Percentiles rank a stretch among this genome's conserved stretches.
phyloP scores from a whole-genome alignment of 73 alveolate genomes.

The Effrenium voratum region DNA sequence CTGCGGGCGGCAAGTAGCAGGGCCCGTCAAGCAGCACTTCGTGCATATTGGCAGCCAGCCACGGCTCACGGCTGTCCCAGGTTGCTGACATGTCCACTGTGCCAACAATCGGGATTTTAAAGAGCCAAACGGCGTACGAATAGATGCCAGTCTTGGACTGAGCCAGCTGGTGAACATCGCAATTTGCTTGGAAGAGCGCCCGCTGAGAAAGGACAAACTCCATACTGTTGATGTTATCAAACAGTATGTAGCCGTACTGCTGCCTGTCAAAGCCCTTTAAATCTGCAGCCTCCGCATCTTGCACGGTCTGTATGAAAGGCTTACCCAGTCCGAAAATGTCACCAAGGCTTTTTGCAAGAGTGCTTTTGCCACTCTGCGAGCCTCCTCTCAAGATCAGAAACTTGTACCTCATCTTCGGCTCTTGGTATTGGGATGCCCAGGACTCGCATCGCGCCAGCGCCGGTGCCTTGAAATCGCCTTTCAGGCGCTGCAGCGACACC shows the following conservation, averaged over 20 bases:
- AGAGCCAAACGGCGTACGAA: slow-evolving; percentile 17
- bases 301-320: not conserved
- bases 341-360: not conserved
- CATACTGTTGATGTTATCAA: not conserved
- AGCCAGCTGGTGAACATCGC: slow-evolving; percentile 18
- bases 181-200: not conserved
- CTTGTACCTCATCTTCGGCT: not conserved
- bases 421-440: not conserved
- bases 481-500: not conserved
- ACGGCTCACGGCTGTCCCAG: not conserved
- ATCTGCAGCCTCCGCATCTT: not conserved
- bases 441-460: not conserved
- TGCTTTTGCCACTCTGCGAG: not conserved
- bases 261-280: not conserved
- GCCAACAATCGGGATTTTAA: not conserved
- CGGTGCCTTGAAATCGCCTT: not conserved
- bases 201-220: not conserved
- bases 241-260: not conserved
- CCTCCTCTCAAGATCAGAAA: not conserved
- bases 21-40: not conserved
- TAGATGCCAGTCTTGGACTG: not conserved
- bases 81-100: slow-evolving; percentile 1
- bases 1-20: not conserved
- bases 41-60: not conserved
- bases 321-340: not conserved